Conservation (phyloP, 495 filamentous ascomycete genomes). For the Xylaria flabelliformis region DNA sequence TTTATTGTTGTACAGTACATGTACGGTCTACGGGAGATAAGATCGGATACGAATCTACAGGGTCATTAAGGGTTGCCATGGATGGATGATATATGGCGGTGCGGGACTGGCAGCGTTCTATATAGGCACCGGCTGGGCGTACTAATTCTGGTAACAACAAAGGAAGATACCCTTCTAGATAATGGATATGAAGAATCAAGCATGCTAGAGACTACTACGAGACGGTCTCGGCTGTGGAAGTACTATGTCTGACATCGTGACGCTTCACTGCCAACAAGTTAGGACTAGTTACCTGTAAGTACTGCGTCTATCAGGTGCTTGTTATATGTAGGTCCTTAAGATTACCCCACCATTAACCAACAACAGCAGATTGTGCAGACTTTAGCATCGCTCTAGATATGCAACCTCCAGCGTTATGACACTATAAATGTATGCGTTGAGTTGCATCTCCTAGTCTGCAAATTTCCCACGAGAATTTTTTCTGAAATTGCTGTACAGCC, state of each 20-base stretch:
- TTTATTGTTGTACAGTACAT: not conserved
- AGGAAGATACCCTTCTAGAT: not conserved
- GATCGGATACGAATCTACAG: not conserved
- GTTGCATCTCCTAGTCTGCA: too few relatives aligned
- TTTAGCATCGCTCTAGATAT: too few relatives aligned
- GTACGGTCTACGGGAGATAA: not conserved
- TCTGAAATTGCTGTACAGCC: too few relatives aligned
- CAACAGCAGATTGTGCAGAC: too few relatives aligned
- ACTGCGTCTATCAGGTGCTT: not conserved
- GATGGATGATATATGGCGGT: not conserved
- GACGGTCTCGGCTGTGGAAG: not conserved
- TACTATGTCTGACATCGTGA: not conserved
- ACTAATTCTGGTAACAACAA: constrained; percentile 6
- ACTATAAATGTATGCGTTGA: too few relatives aligned
- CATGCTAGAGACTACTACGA: not conserved
- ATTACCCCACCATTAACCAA: not conserved
- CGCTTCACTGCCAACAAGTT: not conserved
- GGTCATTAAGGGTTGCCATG: not conserved
- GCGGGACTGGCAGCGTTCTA: constrained; percentile 3
- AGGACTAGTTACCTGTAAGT: not conserved
- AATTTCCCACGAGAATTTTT: too few relatives aligned
- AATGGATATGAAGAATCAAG: not conserved
- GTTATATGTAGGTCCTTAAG: not conserved
- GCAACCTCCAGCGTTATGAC: too few relatives aligned
- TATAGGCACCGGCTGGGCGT: not conserved